Evolutionary conservation across 495 filamentous ascomycete species (phyloP).

Genomic region (Rhypophila decipiens): DNA sequence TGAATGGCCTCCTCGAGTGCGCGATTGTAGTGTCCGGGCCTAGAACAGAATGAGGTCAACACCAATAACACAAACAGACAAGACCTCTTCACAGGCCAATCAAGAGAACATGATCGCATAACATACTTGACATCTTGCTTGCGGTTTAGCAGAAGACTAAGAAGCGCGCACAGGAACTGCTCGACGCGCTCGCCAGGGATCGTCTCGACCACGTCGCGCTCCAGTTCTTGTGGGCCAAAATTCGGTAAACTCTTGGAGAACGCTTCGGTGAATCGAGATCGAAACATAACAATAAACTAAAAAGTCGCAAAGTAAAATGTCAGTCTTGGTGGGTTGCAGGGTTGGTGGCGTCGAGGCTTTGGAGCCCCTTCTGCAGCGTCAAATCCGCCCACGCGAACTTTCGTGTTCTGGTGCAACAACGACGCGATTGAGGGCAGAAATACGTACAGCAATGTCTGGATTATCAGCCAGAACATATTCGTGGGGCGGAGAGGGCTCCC

Average conservation of each 20-base stretch:
- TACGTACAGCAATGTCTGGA: slow-evolving; percentile 77
- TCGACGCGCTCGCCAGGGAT: slow-evolving; percentile 80
- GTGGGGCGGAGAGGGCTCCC: slow-evolving; percentile 78
- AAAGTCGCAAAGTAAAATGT: slow-evolving; percentile 21
- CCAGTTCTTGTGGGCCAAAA: slow-evolving; percentile 91
- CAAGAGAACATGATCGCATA: slow-evolving; percentile 21
- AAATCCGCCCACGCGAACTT: slow-evolving; percentile 27
- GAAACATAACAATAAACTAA: slow-evolving; percentile 97
- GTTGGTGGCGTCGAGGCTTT: neutral
- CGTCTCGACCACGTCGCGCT: slow-evolving; percentile 70
- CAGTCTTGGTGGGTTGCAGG: neutral
- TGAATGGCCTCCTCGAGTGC: slow-evolving; percentile 90
- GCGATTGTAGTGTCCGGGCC: slow-evolving; percentile 80
- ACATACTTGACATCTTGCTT: slow-evolving; percentile 98
- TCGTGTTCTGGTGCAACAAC: slow-evolving; percentile 28
- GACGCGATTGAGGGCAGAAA: slow-evolving; percentile 19
- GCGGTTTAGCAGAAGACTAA: slow-evolving; percentile 83
- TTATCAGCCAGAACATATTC: slow-evolving; percentile 86
- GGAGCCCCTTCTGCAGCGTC: neutral
- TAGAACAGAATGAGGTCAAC: slow-evolving; percentile 25
- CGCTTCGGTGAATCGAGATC: slow-evolving; percentile 81
- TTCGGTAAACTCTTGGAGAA: slow-evolving; percentile 82
- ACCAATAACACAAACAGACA: neutral
- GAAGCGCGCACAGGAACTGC: slow-evolving; percentile 77
- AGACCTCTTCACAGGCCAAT: neutral